Evolutionary conservation across 192 early-diverging fungal species (phyloP).

Genomic region (Coemansia sp.): DNA sequence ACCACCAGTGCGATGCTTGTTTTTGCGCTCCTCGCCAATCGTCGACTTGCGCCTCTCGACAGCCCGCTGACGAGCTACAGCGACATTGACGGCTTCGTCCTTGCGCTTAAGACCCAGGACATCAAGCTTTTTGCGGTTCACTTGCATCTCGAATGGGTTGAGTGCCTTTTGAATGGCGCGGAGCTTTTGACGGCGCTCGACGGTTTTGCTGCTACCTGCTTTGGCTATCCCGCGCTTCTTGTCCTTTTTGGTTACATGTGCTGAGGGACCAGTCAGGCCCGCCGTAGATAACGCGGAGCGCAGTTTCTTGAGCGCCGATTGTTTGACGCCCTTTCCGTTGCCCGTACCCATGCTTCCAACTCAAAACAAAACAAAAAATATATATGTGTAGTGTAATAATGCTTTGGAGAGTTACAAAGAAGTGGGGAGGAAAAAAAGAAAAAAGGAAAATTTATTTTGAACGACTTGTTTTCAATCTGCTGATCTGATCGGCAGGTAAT

Average conservation of each 20-base stretch:
- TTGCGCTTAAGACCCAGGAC: slow-evolving; percentile 84
- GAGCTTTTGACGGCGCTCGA: slow-evolving; percentile 39
- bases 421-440: background rate
- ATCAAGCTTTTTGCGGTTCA: slow-evolving; percentile 79
- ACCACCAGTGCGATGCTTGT: slow-evolving; percentile 68
- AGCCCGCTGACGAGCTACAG: slow-evolving; percentile 76
- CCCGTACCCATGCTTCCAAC: background rate
- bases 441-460: background rate
- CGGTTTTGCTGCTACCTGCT: slow-evolving; percentile 40
- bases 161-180: slow-evolving; percentile 49
- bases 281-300: slow-evolving; percentile 76
- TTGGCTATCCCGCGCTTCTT: slow-evolving; percentile 64
- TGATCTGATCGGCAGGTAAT: slow-evolving; percentile 3
- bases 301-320: slow-evolving; percentile 83
- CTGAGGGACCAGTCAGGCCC: slow-evolving; percentile 74
- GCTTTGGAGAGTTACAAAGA: background rate
- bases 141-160: slow-evolving; percentile 94
- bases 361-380: background rate
- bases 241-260: slow-evolving; percentile 67
- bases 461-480: background rate
- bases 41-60: slow-evolving; percentile 90
- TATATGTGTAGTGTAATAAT: background rate
- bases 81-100: slow-evolving; percentile 81
- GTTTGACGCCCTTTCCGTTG: slow-evolving; percentile 19
- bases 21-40: slow-evolving; percentile 74